These are phyloP conservation scores for Colletotrichum scovillei DNA, from an alignment of 2,329 filamentous ascomycete species.

Conservation along the genomic window DNA sequence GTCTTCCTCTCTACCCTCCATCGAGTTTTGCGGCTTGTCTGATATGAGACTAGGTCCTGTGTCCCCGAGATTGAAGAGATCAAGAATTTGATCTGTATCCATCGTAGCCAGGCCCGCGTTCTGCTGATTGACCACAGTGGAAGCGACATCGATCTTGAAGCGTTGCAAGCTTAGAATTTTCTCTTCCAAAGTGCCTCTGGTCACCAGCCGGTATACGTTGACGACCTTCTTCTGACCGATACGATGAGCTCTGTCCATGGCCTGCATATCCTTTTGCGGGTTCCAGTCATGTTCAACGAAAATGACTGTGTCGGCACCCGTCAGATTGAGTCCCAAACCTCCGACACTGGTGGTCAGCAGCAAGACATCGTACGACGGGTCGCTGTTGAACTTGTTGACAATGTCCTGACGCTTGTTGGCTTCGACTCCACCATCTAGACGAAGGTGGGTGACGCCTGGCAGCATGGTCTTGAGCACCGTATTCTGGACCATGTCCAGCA, in stretches of 20 bases:
- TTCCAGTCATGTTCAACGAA: slow-evolving; percentile 99
- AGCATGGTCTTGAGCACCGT: slow-evolving; percentile 91
- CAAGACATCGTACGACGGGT: slow-evolving; percentile 94
- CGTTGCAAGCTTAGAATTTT: slow-evolving; percentile 98
- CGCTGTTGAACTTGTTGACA: slow-evolving; percentile 98
- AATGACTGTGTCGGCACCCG: slow-evolving; percentile 97
- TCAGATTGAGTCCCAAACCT: slow-evolving; percentile 93
- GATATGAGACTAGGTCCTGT: slow-evolving; percentile 74
- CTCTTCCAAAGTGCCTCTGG: slow-evolving; percentile 94
- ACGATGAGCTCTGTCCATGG: slow-evolving; percentile 98
- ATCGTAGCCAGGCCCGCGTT: slow-evolving; percentile 94
- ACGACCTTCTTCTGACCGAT: slow-evolving; percentile 99
- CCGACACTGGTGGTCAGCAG: slow-evolving; percentile 95
- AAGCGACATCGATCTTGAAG: slow-evolving; percentile 99
- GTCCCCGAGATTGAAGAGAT: slow-evolving; percentile 93
- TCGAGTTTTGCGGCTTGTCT: slow-evolving; percentile 68
- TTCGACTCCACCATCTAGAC: slow-evolving; percentile 94
- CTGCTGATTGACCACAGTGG: slow-evolving; percentile 98
- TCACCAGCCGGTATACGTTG: slow-evolving; percentile 97
- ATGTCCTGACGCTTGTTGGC: slow-evolving; percentile 95
- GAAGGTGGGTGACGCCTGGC: slow-evolving; percentile 91
- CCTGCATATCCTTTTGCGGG: slow-evolving; percentile 97
- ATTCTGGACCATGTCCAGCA: slow-evolving; percentile 98
- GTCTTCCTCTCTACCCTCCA: slow-evolving; percentile 78
- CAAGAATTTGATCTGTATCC: slow-evolving; percentile 98